Conservation (phyloP, 352 stramenopile genomes). For the Phytophthora pluvialis region DNA sequence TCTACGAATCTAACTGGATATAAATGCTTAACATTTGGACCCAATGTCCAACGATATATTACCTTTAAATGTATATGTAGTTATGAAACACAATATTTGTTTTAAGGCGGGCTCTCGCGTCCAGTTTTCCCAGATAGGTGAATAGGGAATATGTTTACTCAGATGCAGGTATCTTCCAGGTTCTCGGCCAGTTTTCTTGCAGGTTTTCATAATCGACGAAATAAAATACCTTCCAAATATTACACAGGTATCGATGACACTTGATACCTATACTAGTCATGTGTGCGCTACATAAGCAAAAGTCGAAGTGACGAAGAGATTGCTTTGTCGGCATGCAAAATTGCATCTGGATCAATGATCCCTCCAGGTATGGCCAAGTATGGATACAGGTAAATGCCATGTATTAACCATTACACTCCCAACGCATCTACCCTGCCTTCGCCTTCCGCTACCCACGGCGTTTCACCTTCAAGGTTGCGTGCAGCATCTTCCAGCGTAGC, state of each 20-base stretch:
- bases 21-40: too few relatives aligned
- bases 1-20: too few relatives aligned
- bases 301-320: neutral
- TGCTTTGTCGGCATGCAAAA: neutral
- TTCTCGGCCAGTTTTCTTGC: neutral
- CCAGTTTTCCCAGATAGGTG: neutral
- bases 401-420: constrained; percentile 1
- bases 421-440: neutral
- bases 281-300: neutral
- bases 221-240: neutral
- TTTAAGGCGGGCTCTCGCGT: too few relatives aligned
- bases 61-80: too few relatives aligned
- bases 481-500: constrained; percentile 11
- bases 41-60: too few relatives aligned
- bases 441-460: constrained; percentile 1
- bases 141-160: neutral
- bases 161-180: neutral
- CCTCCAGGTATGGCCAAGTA: neutral
- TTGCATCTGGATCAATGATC: neutral
- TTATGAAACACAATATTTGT: too few relatives aligned
- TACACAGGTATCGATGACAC: neutral
- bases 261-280: neutral
- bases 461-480: constrained; percentile 6
- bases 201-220: neutral
- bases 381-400: constrained; percentile 1